Base-by-base conservation (phyloP, 1,284 basidiomycete species). In the Ganoderma lingzhi region DNA sequence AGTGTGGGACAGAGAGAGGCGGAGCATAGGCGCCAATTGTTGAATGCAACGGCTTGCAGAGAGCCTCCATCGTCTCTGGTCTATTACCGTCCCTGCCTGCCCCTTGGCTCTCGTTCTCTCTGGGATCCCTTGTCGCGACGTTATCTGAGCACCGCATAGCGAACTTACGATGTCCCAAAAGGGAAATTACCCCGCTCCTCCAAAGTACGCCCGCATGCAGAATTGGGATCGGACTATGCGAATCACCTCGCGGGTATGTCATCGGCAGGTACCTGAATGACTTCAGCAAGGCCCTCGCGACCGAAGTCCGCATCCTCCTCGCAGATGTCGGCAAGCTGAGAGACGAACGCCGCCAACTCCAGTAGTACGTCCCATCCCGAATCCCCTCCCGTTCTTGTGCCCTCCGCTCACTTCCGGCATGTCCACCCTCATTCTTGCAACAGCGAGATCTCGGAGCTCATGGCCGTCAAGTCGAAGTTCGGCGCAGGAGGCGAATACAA, bases 371-470 rank as follows among this genome's bases (percentile, higher is more conserved):
- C 59, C 30, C 58, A 45, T 48, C 32, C 65, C 56, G 19, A 19
- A 42, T 30, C 23, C 35, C 39, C 51, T n/a, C 32, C 35, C 12
- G n/a, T 64, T 44, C 65, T 63, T 55, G 35, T 8, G 3, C 48
- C 10, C 10, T 0, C 48, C 41, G 66, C 69, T 55, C 39, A 35
- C 39, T n/a, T 17, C 60, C 8, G 19, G 23, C 39, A 15, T 23
- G 1, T 32, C n/a, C 19, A 23, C 17, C 62, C 39, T 63, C 51
- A n/a, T 28, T 48, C 12, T 41, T 37, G n/a, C 42, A n/a, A 23
- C 76, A 93, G 91, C 71, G 92, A 93, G 79, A 92, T 93, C 69
- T 87, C 92, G 30, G 91, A 92, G 77, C 82, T 93, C 70, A 91
- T 93, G 90, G 84, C 85, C 62, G 85, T 92, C 68, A 92, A 92